phyloP scores from a whole-genome alignment of 805 yeast species.

The Saccharomycopsis sp. region DNA sequence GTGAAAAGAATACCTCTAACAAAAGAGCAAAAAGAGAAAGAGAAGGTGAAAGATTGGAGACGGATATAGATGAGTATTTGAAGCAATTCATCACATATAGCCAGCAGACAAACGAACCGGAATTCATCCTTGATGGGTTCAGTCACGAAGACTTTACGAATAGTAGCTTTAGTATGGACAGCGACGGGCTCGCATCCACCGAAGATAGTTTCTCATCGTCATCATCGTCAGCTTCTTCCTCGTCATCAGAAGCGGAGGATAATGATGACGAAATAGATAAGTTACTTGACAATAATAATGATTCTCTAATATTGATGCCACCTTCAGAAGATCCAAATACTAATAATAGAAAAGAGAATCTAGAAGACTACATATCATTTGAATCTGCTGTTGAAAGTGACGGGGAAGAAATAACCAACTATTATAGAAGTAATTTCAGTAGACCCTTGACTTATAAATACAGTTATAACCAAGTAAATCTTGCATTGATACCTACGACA shows the following conservation, averaged over 20 bases:
- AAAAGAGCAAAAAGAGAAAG: neutral
- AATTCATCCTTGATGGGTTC: neutral
- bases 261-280: neutral
- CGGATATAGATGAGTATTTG: neutral
- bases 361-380: conserved; percentile 1
- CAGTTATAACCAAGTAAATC: conserved; percentile 1
- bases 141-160: neutral
- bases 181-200: neutral
- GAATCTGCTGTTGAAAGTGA: conserved; percentile 1
- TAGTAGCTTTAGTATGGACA: neutral
- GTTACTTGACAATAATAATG: neutral
- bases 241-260: neutral
- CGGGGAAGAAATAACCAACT: neutral
- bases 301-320: neutral
- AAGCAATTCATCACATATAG: neutral
- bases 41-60: neutral
- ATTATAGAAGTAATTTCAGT: neutral
- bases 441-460: conserved; percentile 1
- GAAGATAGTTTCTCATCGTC: neutral
- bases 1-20: neutral
- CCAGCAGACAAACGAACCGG: neutral
- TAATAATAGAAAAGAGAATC: conserved; percentile 1
- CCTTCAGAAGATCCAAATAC: neutral
- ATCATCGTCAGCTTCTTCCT: neutral
- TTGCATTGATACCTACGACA: neutral